Conservation (phyloP, 371 early-diverging fungal genomes). For the Mucor sp. region DNA sequence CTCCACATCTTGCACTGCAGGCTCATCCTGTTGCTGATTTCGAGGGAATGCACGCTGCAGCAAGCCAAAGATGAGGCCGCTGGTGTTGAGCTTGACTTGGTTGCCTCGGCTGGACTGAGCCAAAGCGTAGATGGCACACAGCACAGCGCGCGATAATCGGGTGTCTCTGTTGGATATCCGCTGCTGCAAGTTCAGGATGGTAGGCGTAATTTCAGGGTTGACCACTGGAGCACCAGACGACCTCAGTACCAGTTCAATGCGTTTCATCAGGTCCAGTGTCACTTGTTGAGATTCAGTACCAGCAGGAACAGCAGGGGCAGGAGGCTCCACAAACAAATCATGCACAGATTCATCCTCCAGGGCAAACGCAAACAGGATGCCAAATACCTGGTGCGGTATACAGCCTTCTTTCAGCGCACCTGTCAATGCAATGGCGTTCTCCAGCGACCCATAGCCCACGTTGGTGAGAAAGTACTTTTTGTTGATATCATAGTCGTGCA, state of each 20-base stretch:
- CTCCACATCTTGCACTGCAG: constrained; percentile 10
- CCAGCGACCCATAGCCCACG: constrained; percentile 58
- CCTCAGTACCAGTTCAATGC: constrained; percentile 35
- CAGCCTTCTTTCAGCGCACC: constrained; percentile 50
- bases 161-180: constrained; percentile 30
- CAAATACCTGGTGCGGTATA: constrained; percentile 51
- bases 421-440: constrained; percentile 64
- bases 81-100: constrained; percentile 63
- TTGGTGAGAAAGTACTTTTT: constrained; percentile 54
- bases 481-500: constrained; percentile 60
- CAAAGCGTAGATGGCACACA: constrained; percentile 51
- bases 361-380: constrained; percentile 66
- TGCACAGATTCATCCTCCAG: constrained; percentile 51
- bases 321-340: constrained; percentile 44
- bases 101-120: constrained; percentile 62
- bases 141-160: constrained; percentile 44
- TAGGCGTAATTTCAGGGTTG: constrained; percentile 61
- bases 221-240: constrained; percentile 32
- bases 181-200: constrained; percentile 55
- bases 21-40: background rate
- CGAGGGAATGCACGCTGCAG: constrained; percentile 39
- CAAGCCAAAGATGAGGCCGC: constrained; percentile 55
- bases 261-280: background rate
- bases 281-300: background rate
- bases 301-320: background rate